Evolutionary conservation across 140 eudicot species (phyloP).

Genomic region (Ambrosia hybrid): DNA sequence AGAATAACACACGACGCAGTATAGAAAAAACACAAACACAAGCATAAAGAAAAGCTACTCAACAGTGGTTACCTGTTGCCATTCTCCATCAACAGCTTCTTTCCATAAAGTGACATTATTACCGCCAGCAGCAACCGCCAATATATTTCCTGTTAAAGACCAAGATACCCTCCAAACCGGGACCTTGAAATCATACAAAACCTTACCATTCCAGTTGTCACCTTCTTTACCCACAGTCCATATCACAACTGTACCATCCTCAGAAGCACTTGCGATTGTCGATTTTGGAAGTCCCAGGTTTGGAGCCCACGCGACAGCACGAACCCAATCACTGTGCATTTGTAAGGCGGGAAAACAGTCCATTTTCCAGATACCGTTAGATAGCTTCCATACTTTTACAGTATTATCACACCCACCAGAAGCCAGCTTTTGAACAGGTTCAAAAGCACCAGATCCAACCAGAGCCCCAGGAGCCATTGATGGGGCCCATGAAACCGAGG

Average conservation of each 20-base stretch:
- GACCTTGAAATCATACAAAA: slow-evolving; percentile 27
- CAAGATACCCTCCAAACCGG: slow-evolving; percentile 38
- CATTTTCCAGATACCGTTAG: slow-evolving; percentile 26
- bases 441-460: slow-evolving; percentile 68
- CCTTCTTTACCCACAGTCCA: slow-evolving; percentile 90
- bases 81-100: slow-evolving; percentile 94
- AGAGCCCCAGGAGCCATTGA: slow-evolving; percentile 45
- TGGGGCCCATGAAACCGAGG: slow-evolving; percentile 94
- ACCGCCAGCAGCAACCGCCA: slow-evolving; percentile 92
- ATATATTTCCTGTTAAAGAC: slow-evolving; percentile 79
- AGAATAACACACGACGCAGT: background rate
- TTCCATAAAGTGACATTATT: slow-evolving; percentile 83
- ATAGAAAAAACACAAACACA: background rate
- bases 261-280: slow-evolving; percentile 85
- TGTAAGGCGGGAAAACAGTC: slow-evolving; percentile 64
- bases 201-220: slow-evolving; percentile 71
- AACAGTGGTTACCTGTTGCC: slow-evolving; percentile 80
- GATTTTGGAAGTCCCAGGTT: slow-evolving; percentile 92
- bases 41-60: slow-evolving; percentile 38
- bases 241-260: slow-evolving; percentile 88
- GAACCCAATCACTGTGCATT: slow-evolving; percentile 82
- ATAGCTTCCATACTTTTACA: slow-evolving; percentile 80
- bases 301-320: slow-evolving; percentile 96
- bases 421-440: slow-evolving; percentile 76
- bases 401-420: slow-evolving; percentile 96